phyloP scores from a whole-genome alignment of 176 grass and related monocot species.

The Zoysia japonica region DNA sequence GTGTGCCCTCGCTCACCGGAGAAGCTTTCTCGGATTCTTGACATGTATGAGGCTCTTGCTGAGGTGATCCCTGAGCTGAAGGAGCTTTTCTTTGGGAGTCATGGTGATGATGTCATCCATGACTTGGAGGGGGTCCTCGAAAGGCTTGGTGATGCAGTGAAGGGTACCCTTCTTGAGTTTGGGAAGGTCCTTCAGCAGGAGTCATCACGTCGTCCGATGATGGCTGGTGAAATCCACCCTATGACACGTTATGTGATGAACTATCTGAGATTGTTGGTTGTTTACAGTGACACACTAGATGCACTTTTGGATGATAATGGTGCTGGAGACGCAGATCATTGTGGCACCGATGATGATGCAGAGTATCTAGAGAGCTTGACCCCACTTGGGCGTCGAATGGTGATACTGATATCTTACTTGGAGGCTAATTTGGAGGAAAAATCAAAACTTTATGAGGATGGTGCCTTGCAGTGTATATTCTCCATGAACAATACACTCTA shows the following conservation, averaged over 20 bases:
- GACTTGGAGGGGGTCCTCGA: constrained; percentile 70
- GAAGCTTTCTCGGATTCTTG: constrained; percentile 88
- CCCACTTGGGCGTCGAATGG: constrained; percentile 56
- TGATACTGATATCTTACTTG: constrained; percentile 82
- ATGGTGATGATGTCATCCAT: constrained; percentile 60
- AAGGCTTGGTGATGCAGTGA: constrained; percentile 84
- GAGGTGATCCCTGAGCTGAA: constrained; percentile 79
- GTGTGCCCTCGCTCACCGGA: constrained; percentile 71
- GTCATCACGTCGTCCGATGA: constrained; percentile 68
- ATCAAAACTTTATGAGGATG: constrained; percentile 85
- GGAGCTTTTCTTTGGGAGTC: constrained; percentile 62
- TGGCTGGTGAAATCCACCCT: constrained; percentile 85
- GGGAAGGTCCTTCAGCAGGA: constrained; percentile 81
- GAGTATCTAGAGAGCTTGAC: constrained; percentile 65
- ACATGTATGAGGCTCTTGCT: constrained; percentile 88
- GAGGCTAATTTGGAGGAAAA: constrained; percentile 89
- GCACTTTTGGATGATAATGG: constrained; percentile 54
- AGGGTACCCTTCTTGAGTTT: constrained; percentile 77
- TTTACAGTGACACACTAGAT: constrained; percentile 20
- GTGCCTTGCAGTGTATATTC: constrained; percentile 82
- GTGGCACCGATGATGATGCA: constrained; percentile 50
- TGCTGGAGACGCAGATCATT: constrained; percentile 30
- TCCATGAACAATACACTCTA: constrained; percentile 94
- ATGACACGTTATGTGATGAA: constrained; percentile 97
- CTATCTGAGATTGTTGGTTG: constrained; percentile 74